Conservation (phyloP, 2,329 filamentous ascomycete genomes). For the Ceratocystis alfenasii region DNA sequence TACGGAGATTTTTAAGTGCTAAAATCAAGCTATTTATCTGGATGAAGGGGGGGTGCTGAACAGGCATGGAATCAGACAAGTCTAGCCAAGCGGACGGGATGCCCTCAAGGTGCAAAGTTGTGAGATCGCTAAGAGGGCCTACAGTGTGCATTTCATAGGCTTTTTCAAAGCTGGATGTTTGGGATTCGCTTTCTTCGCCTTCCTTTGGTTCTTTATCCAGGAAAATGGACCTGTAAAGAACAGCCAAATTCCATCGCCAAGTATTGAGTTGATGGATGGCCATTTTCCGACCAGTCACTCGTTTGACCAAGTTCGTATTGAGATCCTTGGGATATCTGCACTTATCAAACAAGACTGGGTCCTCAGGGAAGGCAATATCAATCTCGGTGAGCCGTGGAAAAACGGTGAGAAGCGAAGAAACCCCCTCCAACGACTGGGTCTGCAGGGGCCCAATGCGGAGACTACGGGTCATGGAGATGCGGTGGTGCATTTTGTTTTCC, state of each 20-base stretch:
- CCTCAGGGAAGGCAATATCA: background rate
- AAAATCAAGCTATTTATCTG: background rate
- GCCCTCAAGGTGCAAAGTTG: slow-evolving; percentile 2
- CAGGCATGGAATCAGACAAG: background rate
- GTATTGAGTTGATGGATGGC: background rate
- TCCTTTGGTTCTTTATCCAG: background rate
- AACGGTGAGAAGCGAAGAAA: background rate
- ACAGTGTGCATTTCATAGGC: slow-evolving; percentile 2
- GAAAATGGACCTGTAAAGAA: background rate
- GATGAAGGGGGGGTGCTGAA: background rate
- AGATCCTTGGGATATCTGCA: background rate
- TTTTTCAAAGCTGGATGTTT: background rate
- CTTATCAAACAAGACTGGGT: background rate
- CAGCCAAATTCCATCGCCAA: background rate
- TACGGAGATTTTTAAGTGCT: background rate
- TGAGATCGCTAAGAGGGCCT: background rate
- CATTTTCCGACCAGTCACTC: background rate
- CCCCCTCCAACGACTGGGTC: background rate
- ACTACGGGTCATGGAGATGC: background rate
- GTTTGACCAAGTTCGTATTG: background rate
- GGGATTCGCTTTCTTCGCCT: background rate
- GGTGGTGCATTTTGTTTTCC: background rate
- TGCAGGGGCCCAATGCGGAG: background rate
- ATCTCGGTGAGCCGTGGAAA: slow-evolving; percentile 6
- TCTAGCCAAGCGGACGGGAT: background rate